A percentile compares a stretch with the other conserved stretches of the same genome.
Conservation (phyloP, 106 monocot species). For the Dioscorea dumetorum region DNA sequence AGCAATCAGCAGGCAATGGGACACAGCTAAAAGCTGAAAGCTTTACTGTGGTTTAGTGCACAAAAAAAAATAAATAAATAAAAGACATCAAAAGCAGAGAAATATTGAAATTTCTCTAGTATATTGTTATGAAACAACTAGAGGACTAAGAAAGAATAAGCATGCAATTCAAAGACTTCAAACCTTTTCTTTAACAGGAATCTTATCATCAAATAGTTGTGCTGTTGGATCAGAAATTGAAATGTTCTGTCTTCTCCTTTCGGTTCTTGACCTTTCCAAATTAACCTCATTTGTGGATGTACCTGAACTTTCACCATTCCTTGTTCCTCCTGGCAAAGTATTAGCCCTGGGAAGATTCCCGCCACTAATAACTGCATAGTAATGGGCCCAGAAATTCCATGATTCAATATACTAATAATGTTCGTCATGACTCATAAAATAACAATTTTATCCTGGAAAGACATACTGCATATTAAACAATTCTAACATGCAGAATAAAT, state of each 20-base stretch:
- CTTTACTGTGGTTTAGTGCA: too few relatives aligned
- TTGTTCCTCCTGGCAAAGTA: conserved; percentile 45
- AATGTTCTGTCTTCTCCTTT: conserved; percentile 33
- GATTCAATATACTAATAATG: not conserved
- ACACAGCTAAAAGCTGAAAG: too few relatives aligned
- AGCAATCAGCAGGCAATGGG: too few relatives aligned
- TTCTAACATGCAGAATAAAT: not conserved
- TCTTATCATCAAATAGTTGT: conserved; percentile 69
- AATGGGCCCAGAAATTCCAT: conserved; percentile 2
- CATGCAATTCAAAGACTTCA: not conserved
- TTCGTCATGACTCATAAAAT: not conserved
- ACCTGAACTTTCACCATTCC: conserved; percentile 27
- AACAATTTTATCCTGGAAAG: not conserved
- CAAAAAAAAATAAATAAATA: too few relatives aligned
- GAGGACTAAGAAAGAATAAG: too few relatives aligned
- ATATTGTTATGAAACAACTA: too few relatives aligned
- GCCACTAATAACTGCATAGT: conserved; percentile 43
- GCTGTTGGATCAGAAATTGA: conserved; percentile 30
- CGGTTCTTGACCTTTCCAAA: conserved; percentile 64
- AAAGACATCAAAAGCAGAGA: too few relatives aligned
- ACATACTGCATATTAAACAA: not conserved
- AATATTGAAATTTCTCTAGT: too few relatives aligned
- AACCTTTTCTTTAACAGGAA: conserved; percentile 83
- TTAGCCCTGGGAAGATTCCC: conserved; percentile 53
- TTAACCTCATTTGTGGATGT: conserved; percentile 23